A percentile compares a stretch with the other conserved stretches of the same genome.
Conservation (phyloP, 768 basidiomycete genomes). For the Serendipita vermifera region DNA sequence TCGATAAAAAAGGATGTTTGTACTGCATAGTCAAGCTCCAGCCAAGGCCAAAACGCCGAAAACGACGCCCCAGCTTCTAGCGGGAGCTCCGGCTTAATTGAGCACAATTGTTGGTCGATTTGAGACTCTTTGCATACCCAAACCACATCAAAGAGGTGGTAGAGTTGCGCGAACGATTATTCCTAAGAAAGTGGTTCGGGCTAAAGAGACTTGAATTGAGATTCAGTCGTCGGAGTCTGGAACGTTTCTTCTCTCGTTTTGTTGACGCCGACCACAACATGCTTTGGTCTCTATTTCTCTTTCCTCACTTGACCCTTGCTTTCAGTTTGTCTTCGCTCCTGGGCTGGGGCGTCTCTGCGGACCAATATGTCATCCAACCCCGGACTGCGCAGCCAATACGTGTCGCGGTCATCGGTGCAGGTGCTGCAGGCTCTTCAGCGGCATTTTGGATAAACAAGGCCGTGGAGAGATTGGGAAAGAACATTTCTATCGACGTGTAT, state of each 20-base stretch:
- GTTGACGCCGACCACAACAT: not conserved
- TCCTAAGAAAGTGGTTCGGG: not conserved
- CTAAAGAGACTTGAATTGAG: not conserved
- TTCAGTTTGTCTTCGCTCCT: not conserved
- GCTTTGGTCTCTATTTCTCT: not conserved
- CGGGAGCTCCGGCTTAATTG: slow-evolving; percentile 10
- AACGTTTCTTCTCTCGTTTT: not conserved
- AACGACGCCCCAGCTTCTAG: not conserved
- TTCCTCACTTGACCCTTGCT: not conserved
- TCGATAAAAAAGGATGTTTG: too few species aligned
- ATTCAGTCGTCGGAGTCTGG: too few species aligned
- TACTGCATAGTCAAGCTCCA: slow-evolving; percentile 9
- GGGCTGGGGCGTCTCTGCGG: not conserved
- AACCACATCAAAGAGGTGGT: not conserved
- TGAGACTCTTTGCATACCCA: slow-evolving; percentile 3
- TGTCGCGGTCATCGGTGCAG: slow-evolving; percentile 83
- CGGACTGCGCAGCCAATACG: slow-evolving; percentile 20
- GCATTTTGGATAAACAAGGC: slow-evolving; percentile 76
- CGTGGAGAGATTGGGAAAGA: slow-evolving; percentile 41
- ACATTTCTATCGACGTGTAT: slow-evolving; percentile 73
- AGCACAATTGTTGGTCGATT: slow-evolving; percentile 1
- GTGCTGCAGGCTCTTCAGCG: slow-evolving; percentile 74
- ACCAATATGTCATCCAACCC: not conserved
- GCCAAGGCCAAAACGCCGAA: not conserved
- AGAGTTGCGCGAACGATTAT: slow-evolving; percentile 5